A percentile compares a stretch with the other conserved stretches of the same genome.
These are phyloP conservation scores for Cryptococcus floricola DNA, from an alignment of 1,284 basidiomycete genomes.

Conservation along the genomic window DNA sequence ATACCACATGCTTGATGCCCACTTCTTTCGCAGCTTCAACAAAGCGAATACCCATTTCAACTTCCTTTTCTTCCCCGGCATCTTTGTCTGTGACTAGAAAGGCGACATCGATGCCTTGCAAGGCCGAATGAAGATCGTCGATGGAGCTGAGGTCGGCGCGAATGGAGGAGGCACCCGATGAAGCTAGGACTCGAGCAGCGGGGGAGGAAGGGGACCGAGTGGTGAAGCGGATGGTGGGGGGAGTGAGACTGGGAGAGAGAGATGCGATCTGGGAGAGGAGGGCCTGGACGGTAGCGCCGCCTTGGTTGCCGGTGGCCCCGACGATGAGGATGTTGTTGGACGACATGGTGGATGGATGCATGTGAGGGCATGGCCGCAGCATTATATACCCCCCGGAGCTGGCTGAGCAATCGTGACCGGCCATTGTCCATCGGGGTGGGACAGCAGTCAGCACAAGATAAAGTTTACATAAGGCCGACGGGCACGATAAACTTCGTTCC, in stretches of 20 bases:
- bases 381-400: too few species aligned
- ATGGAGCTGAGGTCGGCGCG: slow-evolving; percentile 47
- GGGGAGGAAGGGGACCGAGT: slow-evolving; percentile 48
- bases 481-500: too few species aligned
- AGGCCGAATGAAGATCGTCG: slow-evolving; percentile 42
- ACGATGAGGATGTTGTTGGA: slow-evolving; percentile 43
- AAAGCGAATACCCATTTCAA: slow-evolving; percentile 16
- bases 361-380: too few species aligned
- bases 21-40: slow-evolving; percentile 14
- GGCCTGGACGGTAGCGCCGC: slow-evolving; percentile 45
- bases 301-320: slow-evolving; percentile 54
- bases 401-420: too few species aligned
- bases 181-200: slow-evolving; percentile 32
- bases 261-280: slow-evolving; percentile 23
- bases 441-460: too few species aligned
- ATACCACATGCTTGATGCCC: slow-evolving; percentile 18
- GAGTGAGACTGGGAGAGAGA: background rate
- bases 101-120: slow-evolving; percentile 24
- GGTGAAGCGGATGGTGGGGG: slow-evolving; percentile 44
- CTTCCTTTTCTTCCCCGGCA: slow-evolving; percentile 42
- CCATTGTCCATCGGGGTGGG: too few species aligned
- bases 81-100: slow-evolving; percentile 16
- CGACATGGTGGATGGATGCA: too few species aligned
- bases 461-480: too few species aligned
- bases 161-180: slow-evolving; percentile 42